Conservation (phyloP, 345 rosid genomes). For the Gossypium mustelinum region DNA sequence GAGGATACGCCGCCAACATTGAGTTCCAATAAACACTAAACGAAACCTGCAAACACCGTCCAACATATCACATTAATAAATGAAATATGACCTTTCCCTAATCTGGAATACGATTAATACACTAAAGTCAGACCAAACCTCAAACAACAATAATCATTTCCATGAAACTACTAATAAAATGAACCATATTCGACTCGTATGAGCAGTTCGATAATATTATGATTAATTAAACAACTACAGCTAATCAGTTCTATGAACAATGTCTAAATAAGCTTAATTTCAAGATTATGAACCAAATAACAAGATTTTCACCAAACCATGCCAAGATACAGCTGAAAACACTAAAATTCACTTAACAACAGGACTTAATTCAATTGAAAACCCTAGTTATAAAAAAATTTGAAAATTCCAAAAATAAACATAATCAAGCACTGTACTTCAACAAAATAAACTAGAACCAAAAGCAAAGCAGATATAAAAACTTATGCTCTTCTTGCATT, state of each 20-base stretch:
- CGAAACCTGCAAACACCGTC: conserved; percentile 55
- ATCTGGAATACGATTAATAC: conserved; percentile 6
- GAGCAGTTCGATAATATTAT: neutral
- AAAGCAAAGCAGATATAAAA: no score
- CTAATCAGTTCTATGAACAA: neutral
- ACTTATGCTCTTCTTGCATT: no score
- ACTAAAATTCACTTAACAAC: conserved; percentile 13
- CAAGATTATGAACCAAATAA: neutral
- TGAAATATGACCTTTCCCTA: conserved; percentile 6
- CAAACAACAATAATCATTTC: neutral
- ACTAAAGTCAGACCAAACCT: neutral
- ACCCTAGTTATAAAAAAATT: no score
- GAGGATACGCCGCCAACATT: neutral
- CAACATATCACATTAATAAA: conserved; percentile 3
- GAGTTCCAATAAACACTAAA: conserved; percentile 32
- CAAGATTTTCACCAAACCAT: neutral
- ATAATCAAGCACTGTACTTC: no score
- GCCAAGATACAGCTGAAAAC: conserved; percentile 4
- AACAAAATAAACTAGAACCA: neutral
- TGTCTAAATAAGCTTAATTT: neutral
- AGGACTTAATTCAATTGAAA: neutral
- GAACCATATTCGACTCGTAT: neutral
- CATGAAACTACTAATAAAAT: neutral
- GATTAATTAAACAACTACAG: neutral
- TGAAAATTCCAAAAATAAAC: no score